A percentile compares a stretch with the other conserved stretches of the same genome.
Evolutionary conservation across 495 filamentous ascomycete species (phyloP).

Genomic region (Bryoglossum gracile): DNA sequence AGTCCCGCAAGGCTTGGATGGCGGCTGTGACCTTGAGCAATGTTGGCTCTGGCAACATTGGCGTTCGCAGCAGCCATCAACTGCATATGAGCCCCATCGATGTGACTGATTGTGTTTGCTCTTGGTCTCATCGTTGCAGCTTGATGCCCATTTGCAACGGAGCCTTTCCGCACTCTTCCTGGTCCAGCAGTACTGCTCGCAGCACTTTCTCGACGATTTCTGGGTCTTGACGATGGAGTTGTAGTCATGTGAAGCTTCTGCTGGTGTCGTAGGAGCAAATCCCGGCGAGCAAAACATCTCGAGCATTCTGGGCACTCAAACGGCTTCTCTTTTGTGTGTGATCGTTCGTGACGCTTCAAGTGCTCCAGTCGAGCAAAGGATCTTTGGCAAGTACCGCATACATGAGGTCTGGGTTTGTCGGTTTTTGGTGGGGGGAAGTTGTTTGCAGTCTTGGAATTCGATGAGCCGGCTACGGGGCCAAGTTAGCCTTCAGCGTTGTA

Average conservation of each 20-base stretch:
- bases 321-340: conserved; percentile 98
- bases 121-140: conserved; percentile 68
- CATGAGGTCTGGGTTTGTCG: conserved; percentile 93
- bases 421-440: conserved; percentile 23
- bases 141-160: conserved; percentile 56
- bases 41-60: conserved; percentile 26
- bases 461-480: conserved; percentile 1
- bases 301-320: conserved; percentile 97
- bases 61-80: conserved; percentile 58
- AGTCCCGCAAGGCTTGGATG: conserved; percentile 61
- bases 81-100: conserved; percentile 69
- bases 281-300: conserved; percentile 89
- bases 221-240: conserved; percentile 78
- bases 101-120: conserved; percentile 95
- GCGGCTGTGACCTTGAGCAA: conserved; percentile 45
- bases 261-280: conserved; percentile 90
- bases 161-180: conserved; percentile 85
- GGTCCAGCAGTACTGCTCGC: conserved; percentile 63
- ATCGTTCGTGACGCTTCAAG: conserved; percentile 95
- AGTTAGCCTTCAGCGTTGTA: not conserved
- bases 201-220: conserved; percentile 79
- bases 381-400: conserved; percentile 85
- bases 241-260: conserved; percentile 99
- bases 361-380: conserved; percentile 96
- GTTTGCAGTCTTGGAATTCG: conserved; percentile 20